Evolutionary conservation across 257 asterid genomes (phyloP).

Genomic region (Anisodus acutangulus): DNA sequence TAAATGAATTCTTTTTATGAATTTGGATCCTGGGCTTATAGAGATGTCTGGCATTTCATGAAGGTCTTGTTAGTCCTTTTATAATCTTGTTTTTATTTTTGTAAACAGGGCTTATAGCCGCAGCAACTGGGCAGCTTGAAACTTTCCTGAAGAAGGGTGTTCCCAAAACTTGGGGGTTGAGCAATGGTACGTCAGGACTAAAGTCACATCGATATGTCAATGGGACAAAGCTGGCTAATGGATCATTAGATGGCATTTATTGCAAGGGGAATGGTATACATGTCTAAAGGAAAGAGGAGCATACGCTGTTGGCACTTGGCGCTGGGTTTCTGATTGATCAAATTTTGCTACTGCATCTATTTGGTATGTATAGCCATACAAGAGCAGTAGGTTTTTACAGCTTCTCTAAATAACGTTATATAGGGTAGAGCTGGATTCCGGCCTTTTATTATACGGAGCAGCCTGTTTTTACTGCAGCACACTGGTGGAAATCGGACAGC

Average conservation of each 20-base stretch:
- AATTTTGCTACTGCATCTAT: slow-evolving; percentile 11
- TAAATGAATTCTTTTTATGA: background rate
- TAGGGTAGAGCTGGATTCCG: slow-evolving; percentile 42
- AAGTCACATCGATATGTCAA: slow-evolving; percentile 37
- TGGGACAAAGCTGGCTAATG: slow-evolving; percentile 41
- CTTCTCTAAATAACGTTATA: slow-evolving; percentile 30
- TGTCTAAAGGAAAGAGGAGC: slow-evolving; percentile 26
- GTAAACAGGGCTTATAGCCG: slow-evolving; percentile 51
- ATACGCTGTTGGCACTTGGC: background rate
- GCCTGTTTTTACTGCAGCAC: slow-evolving; percentile 32
- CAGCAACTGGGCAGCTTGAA: slow-evolving; percentile 51
- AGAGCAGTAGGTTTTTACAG: slow-evolving; percentile 35
- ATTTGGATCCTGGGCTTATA: background rate
- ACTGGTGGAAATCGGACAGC: slow-evolving; percentile 29
- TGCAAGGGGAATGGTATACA: slow-evolving; percentile 46
- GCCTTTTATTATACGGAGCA: slow-evolving; percentile 40
- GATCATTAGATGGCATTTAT: slow-evolving; percentile 40
- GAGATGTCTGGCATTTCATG: background rate
- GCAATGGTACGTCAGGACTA: slow-evolving; percentile 36
- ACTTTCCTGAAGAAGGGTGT: slow-evolving; percentile 36
- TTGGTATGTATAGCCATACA: slow-evolving; percentile 23
- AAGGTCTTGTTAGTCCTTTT: background rate
- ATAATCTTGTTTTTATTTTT: background rate
- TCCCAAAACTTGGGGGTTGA: slow-evolving; percentile 24
- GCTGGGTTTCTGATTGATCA: background rate